Conservation (phyloP, 768 basidiomycete genomes). For the Auricularia cornea region DNA sequence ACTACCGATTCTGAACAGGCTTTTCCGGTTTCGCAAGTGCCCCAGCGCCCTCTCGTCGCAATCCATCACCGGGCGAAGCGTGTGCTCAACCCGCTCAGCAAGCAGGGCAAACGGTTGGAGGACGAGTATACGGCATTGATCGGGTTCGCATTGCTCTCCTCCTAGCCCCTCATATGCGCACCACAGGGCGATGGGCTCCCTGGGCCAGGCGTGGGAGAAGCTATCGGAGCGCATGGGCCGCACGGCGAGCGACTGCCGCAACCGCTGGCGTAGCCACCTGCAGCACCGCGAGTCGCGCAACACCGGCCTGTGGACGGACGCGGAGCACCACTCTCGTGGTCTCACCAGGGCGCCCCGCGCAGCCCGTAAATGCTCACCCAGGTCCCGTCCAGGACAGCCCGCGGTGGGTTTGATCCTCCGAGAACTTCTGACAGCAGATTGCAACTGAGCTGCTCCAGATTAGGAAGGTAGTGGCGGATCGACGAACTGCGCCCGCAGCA, state of each 20-base stretch:
- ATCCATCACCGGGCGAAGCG: slow-evolving; percentile 78
- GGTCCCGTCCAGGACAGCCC: too few species aligned
- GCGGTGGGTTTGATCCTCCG: too few species aligned
- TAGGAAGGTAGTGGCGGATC: too few species aligned
- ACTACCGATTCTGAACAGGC: slow-evolving; percentile 6
- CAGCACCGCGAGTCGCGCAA: slow-evolving; percentile 55
- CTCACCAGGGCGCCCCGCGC: too few species aligned
- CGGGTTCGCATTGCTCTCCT: slow-evolving; percentile 36
- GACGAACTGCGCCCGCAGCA: too few species aligned
- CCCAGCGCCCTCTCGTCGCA: slow-evolving; percentile 70
- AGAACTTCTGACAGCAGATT: too few species aligned
- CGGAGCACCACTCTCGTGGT: too few species aligned
- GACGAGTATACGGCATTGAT: slow-evolving; percentile 57
- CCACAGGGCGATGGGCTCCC: slow-evolving; percentile 54
- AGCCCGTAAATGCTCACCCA: too few species aligned
- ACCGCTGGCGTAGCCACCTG: slow-evolving; percentile 79
- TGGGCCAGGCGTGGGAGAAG: slow-evolving; percentile 78
- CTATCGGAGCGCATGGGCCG: slow-evolving; percentile 63
- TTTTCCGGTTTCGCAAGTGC: slow-evolving; percentile 61
- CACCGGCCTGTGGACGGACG: slow-evolving; percentile 66
- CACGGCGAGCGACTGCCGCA: slow-evolving; percentile 73
- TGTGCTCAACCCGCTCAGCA: slow-evolving; percentile 56
- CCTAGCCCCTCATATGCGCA: slow-evolving; percentile 2
- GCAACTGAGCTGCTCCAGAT: too few species aligned
- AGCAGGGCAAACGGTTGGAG: slow-evolving; percentile 60